Conservation (phyloP, 306 rosid genomes). For the Glycine tomentella region DNA sequence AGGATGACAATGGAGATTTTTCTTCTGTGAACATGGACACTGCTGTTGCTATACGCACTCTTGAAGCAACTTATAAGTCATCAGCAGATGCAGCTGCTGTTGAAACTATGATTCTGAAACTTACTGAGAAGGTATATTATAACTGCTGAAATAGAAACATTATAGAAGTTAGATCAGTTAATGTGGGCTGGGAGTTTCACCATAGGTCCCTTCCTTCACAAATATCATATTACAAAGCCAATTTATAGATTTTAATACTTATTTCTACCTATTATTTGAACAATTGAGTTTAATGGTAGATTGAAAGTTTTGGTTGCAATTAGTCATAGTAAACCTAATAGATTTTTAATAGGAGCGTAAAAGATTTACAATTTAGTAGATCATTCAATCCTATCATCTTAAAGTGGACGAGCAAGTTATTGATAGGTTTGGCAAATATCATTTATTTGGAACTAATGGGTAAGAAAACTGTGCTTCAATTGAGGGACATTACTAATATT, state of each 20-base stretch:
- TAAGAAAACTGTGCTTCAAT: background rate
- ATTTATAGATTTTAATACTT: background rate
- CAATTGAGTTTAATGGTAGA: background rate
- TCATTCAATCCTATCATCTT: constrained; percentile 18
- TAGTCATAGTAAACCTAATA: constrained; percentile 7
- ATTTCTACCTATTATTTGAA: background rate
- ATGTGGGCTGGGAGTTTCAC: background rate
- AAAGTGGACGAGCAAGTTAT: constrained; percentile 18
- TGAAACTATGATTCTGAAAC: constrained; percentile 88
- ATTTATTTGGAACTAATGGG: background rate
- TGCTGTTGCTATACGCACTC: constrained; percentile 98
- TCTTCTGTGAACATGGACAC: constrained; percentile 99
- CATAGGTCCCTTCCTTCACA: constrained; percentile 6
- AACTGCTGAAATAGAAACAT: constrained; percentile 2
- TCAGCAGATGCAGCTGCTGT: constrained; percentile 94
- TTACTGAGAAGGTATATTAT: constrained; percentile 77
- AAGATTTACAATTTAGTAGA: constrained; percentile 18
- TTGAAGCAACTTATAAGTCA: constrained; percentile 95
- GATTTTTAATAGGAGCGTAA: background rate
- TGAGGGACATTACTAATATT: background rate
- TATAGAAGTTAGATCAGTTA: constrained; percentile 11
- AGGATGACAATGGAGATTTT: constrained; percentile 97
- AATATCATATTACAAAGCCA: background rate
- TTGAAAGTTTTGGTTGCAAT: constrained; percentile 16
- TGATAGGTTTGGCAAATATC: background rate